These are phyloP conservation scores for Pseudopyricularia javanii DNA, from an alignment of 2,329 filamentous ascomycete species.

Conservation along the genomic window DNA sequence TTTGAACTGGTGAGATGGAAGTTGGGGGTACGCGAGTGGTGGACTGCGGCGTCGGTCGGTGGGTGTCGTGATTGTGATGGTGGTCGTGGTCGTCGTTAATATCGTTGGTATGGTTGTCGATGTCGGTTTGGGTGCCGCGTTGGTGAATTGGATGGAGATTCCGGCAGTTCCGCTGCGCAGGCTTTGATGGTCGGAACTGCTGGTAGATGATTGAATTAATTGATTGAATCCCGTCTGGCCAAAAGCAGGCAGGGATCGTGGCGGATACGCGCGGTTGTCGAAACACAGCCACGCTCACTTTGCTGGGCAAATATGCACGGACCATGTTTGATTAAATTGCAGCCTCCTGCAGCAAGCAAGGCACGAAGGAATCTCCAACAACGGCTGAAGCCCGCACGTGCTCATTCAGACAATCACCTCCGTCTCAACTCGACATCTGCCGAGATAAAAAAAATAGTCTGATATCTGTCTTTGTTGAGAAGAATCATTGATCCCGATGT, in stretches of 20 bases:
- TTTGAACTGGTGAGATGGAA: slow-evolving; percentile 7
- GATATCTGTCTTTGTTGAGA: no score
- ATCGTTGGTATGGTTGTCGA: background rate
- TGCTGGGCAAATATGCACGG: no score
- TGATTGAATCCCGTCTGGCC: background rate
- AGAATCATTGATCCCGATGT: no score
- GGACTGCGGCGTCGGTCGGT: background rate
- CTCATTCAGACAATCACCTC: no score
- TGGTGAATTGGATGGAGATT: background rate
- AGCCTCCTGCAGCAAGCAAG: background rate
- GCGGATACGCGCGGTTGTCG: background rate
- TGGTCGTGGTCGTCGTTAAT: background rate
- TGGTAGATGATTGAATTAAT: background rate
- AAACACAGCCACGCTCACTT: background rate
- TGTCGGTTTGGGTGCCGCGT: no score
- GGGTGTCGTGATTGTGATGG: background rate
- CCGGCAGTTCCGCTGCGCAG: background rate
- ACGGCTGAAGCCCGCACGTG: no score
- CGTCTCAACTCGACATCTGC: no score
- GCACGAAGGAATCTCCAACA: no score
- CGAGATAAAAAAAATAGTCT: no score
- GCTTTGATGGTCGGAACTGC: background rate
- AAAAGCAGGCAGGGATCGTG: background rate
- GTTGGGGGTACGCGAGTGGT: no score
- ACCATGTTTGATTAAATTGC: background rate